Percentiles rank a stretch among this genome's conserved stretches.
Evolutionary conservation across 495 filamentous ascomycete genomes (phyloP).

Genomic region (Podospora didyma): DNA sequence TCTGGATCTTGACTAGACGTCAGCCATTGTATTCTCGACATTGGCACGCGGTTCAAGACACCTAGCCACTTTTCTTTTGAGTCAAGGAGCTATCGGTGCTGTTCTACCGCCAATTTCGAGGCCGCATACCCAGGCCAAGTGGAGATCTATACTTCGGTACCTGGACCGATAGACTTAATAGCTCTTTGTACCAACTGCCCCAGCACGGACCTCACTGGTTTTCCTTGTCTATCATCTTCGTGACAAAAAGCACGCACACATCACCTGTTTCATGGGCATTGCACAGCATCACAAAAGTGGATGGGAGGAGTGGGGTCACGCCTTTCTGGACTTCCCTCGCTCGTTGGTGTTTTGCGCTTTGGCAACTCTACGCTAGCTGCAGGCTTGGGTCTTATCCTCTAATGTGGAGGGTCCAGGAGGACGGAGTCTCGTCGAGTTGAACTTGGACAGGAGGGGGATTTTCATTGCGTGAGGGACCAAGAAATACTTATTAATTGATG

Average conservation of each 20-base stretch:
- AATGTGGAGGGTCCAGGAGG: neutral
- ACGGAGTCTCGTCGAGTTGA: neutral
- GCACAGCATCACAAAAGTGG: neutral
- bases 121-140: slow-evolving; percentile 12
- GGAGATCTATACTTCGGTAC: slow-evolving; percentile 22
- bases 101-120: slow-evolving; percentile 12
- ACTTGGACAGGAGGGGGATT: slow-evolving; percentile 14
- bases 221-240: neutral
- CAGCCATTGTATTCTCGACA: too few relatives aligned
- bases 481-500: slow-evolving; percentile 3
- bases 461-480: slow-evolving; percentile 3
- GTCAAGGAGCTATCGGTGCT: slow-evolving; percentile 15
- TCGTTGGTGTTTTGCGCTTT: neutral
- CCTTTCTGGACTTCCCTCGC: too few relatives aligned
- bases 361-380: neutral
- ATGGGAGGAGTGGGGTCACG: neutral
- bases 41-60: neutral
- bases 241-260: neutral
- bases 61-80: slow-evolving; percentile 15
- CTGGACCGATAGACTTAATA: slow-evolving; percentile 35
- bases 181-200: slow-evolving; percentile 20
- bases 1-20: slow-evolving; percentile 1
- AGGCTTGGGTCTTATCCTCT: neutral
- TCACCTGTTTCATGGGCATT: neutral
- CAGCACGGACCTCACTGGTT: neutral